These are phyloP conservation scores for Saraca asoca DNA, from an alignment of 331 rosid species.

Conservation along the genomic window DNA sequence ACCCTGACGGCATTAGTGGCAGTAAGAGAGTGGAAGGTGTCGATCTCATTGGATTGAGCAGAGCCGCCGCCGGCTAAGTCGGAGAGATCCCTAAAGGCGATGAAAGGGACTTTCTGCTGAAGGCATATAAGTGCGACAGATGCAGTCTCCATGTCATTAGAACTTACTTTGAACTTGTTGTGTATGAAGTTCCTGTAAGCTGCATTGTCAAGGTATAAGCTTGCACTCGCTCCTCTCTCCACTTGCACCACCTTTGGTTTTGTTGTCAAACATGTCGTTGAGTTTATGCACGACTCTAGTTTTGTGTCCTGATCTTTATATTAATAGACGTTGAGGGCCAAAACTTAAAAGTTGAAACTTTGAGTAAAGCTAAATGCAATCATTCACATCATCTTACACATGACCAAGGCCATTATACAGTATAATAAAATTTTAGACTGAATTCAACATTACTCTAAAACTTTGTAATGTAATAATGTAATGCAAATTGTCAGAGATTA, in stretches of 20 bases:
- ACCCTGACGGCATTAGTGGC: conserved; percentile 28
- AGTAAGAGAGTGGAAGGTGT: conserved; percentile 27
- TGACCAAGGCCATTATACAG: too few relatives aligned
- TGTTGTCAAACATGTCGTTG: conserved; percentile 44
- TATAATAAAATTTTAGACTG: too few relatives aligned
- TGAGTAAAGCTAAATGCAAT: too few relatives aligned
- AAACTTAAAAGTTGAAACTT: neutral
- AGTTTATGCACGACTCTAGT: conserved; percentile 33
- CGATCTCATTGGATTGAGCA: conserved; percentile 33
- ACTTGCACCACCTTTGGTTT: conserved; percentile 41
- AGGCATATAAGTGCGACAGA: conserved; percentile 39
- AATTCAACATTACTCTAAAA: too few relatives aligned
- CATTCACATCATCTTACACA: too few relatives aligned
- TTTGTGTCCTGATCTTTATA: conserved; percentile 18
- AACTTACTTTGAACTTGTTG: conserved; percentile 38
- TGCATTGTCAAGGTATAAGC: conserved; percentile 41
- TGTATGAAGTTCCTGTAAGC: conserved; percentile 40
- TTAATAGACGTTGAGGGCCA: neutral
- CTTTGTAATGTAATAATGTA: too few relatives aligned
- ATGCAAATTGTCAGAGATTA: too few relatives aligned
- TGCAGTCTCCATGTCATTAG: conserved; percentile 46
- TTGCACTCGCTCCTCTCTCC: conserved; percentile 43
- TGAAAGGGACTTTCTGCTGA: conserved; percentile 39
- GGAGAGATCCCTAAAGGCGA: conserved; percentile 42
- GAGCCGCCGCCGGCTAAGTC: conserved; percentile 48